phyloP scores from a whole-genome alignment of 441 rosid genomes.

The Raphanus hybrid region DNA sequence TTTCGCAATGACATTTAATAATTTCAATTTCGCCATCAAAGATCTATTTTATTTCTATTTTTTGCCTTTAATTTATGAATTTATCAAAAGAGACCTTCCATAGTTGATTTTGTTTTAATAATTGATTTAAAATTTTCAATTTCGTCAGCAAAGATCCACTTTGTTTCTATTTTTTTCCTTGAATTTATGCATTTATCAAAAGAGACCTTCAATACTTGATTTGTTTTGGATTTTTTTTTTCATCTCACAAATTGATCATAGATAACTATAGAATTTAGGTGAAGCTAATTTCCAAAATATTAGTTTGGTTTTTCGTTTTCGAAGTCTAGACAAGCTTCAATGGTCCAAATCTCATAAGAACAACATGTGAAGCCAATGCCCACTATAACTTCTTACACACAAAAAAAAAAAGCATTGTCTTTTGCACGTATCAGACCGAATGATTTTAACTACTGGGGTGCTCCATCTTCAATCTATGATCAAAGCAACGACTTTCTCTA shows the following conservation, averaged over 20 bases:
- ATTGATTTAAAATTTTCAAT: neutral
- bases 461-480: conserved; percentile 24
- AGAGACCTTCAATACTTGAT: too few relatives aligned
- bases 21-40: too few relatives aligned
- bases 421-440: neutral
- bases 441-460: neutral
- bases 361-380: neutral
- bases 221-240: too few relatives aligned
- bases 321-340: neutral
- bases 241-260: neutral
- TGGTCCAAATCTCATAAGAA: neutral
- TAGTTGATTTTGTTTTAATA: too few relatives aligned
- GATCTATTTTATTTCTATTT: neutral
- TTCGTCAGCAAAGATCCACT: neutral
- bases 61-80: too few relatives aligned
- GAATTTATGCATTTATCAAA: too few relatives aligned
- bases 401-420: neutral
- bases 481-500: conserved; percentile 56
- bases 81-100: too few relatives aligned
- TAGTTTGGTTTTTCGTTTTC: neutral
- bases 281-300: neutral
- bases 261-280: neutral
- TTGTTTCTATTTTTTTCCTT: neutral
- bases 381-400: conserved; percentile 8
- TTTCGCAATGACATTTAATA: neutral